Conservation (phyloP, 2,329 filamentous ascomycete species). For the Aspergillus sergii region DNA sequence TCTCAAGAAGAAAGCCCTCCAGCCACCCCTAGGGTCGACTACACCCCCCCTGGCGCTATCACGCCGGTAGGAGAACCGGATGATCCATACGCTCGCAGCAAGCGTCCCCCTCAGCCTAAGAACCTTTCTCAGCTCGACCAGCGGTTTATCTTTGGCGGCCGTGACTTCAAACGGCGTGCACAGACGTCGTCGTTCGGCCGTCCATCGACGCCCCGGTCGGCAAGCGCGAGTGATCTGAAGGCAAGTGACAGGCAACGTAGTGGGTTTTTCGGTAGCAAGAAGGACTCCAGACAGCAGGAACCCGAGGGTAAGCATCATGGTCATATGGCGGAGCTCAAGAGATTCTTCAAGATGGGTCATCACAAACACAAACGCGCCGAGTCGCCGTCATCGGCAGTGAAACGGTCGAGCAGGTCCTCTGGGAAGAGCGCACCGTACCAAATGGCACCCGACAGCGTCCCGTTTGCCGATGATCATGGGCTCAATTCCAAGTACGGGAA, state of each 20-base stretch:
- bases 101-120: conserved; percentile 69
- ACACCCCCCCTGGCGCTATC: conserved; percentile 69
- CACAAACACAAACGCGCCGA: conserved; percentile 62
- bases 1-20: conserved; percentile 66
- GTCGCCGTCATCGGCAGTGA: conserved; percentile 64
- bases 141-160: conserved; percentile 79
- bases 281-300: conserved; percentile 54
- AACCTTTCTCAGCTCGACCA: conserved; percentile 71
- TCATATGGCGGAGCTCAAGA: conserved; percentile 92
- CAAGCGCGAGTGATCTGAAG: conserved; percentile 45
- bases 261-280: conserved; percentile 58
- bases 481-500: conserved; percentile 92
- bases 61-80: conserved; percentile 78
- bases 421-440: conserved; percentile 60
- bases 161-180: conserved; percentile 68
- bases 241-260: conserved; percentile 55
- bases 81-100: conserved; percentile 84
- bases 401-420: conserved; percentile 56
- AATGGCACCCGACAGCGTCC: conserved; percentile 57
- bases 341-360: conserved; percentile 83
- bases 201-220: conserved; percentile 49
- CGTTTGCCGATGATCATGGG: conserved; percentile 93
- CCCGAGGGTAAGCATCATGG: conserved; percentile 58
- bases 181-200: conserved; percentile 54
- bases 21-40: conserved; percentile 54